Percentiles rank a stretch among this genome's conserved stretches.
Conservation (phyloP, 306 rosid species). For the Cicer cuneatum region DNA sequence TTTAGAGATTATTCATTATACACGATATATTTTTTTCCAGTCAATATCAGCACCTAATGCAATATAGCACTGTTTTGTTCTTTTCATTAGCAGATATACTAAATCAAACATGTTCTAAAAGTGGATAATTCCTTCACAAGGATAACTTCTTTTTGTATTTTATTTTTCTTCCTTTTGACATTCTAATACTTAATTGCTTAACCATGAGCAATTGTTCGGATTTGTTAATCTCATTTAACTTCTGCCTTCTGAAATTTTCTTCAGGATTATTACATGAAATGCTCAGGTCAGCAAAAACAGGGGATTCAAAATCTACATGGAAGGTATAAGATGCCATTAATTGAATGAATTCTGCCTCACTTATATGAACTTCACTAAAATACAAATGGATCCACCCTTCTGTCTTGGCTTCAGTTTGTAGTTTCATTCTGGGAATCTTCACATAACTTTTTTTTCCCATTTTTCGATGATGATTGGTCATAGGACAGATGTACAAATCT, state of each 20-base stretch:
- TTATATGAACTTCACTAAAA: conserved; percentile 19
- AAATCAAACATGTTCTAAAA: conserved; percentile 25
- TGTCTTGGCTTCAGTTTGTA: conserved; percentile 33
- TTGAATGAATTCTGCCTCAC: conserved; percentile 20
- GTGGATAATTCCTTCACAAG: conserved; percentile 34
- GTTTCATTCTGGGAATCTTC: conserved; percentile 38
- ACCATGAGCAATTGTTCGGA: conserved; percentile 24
- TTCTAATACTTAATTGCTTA: conserved; percentile 30
- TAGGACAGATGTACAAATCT: not conserved
- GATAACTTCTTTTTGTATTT: conserved; percentile 8
- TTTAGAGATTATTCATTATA: not conserved
- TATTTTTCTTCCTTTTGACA: conserved; percentile 20
- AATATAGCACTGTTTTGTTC: conserved; percentile 4
- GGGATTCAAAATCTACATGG: conserved; percentile 98
- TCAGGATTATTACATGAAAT: conserved; percentile 91
- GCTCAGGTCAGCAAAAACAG: conserved; percentile 89
- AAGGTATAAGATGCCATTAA: conserved; percentile 66
- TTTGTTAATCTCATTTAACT: conserved; percentile 30
- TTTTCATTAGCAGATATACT: conserved; percentile 11
- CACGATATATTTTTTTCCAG: conserved; percentile 10
- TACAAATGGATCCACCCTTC: conserved; percentile 6
- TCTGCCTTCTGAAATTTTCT: conserved; percentile 41
- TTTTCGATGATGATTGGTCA: conserved; percentile 36
- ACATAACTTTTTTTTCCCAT: not conserved
- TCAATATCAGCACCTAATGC: conserved; percentile 9